These are phyloP conservation scores for Adiantum capillusveneris DNA, from an alignment of 75 land plant species.

Conservation along the genomic window DNA sequence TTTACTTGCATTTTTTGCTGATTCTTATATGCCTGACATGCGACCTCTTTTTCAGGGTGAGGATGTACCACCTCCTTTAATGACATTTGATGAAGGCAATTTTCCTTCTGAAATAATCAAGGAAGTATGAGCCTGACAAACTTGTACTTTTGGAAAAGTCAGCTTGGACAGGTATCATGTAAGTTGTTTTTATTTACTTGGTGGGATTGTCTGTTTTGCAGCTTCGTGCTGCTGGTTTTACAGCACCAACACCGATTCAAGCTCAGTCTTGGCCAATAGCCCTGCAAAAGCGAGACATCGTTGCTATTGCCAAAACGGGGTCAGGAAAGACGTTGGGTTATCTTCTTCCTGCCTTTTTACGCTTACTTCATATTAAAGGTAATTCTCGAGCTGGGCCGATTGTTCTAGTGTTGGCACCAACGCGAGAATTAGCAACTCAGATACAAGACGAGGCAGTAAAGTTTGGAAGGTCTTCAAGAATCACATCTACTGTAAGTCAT, in stretches of 20 bases:
- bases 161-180: too few species aligned
- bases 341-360: slow-evolving; percentile 85
- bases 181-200: too few species aligned
- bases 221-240: slow-evolving; percentile 80
- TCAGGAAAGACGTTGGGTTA: slow-evolving; percentile 98
- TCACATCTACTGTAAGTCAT: slow-evolving; percentile 81
- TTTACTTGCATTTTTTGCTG: too few species aligned
- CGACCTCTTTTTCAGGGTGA: too few species aligned
- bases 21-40: too few species aligned
- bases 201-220: too few species aligned
- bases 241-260: slow-evolving; percentile 91
- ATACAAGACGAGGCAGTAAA: slow-evolving; percentile 90
- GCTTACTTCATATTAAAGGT: slow-evolving; percentile 44
- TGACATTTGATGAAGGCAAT: too few species aligned
- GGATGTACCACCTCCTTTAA: too few species aligned
- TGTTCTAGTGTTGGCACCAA: slow-evolving; percentile 85
- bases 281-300: slow-evolving; percentile 71
- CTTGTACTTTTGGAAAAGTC: too few species aligned
- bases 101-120: too few species aligned
- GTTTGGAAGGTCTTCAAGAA: slow-evolving; percentile 88
- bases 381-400: slow-evolving; percentile 75
- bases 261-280: slow-evolving; percentile 99
- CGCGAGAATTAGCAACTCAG: slow-evolving; percentile 93
- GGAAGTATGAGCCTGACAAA: too few species aligned
- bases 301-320: slow-evolving; percentile 98